These are phyloP conservation scores for Cyberlindnera japonica DNA, from an alignment of 805 yeast genomes.

Conservation along the genomic window DNA sequence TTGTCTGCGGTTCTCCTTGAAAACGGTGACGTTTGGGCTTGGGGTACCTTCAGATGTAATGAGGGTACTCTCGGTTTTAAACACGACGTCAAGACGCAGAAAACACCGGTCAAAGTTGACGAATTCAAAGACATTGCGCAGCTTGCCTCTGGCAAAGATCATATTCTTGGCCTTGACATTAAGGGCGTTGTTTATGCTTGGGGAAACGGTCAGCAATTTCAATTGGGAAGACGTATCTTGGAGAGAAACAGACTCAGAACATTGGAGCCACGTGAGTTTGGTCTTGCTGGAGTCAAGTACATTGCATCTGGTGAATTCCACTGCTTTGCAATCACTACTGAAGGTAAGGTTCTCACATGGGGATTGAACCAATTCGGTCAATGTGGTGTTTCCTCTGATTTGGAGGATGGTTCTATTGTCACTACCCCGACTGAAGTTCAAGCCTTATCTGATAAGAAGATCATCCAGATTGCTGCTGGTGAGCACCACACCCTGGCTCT, in stretches of 20 bases:
- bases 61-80: slow-evolving; percentile 89
- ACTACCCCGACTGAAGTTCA: slow-evolving; percentile 71
- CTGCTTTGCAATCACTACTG: slow-evolving; percentile 81
- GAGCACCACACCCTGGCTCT: slow-evolving; percentile 90
- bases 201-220: slow-evolving; percentile 96
- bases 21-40: slow-evolving; percentile 87
- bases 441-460: slow-evolving; percentile 55
- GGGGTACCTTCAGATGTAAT: slow-evolving; percentile 96
- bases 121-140: slow-evolving; percentile 69
- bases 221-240: slow-evolving; percentile 80
- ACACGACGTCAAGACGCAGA: slow-evolving; percentile 60
- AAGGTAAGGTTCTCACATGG: slow-evolving; percentile 79
- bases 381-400: slow-evolving; percentile 75
- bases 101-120: slow-evolving; percentile 58
- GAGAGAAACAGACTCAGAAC: slow-evolving; percentile 74
- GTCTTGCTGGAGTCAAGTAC: slow-evolving; percentile 70
- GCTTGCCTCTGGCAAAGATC: slow-evolving; percentile 91
- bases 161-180: slow-evolving; percentile 74
- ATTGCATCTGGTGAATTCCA: slow-evolving; percentile 95
- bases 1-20: slow-evolving; percentile 75
- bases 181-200: slow-evolving; percentile 90
- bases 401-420: slow-evolving; percentile 83
- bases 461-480: slow-evolving; percentile 75
- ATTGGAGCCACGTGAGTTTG: slow-evolving; percentile 79
- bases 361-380: slow-evolving; percentile 97